These are phyloP conservation scores for Metschnikowia proteae DNA, from an alignment of 805 yeast species.

Conservation along the genomic window DNA sequence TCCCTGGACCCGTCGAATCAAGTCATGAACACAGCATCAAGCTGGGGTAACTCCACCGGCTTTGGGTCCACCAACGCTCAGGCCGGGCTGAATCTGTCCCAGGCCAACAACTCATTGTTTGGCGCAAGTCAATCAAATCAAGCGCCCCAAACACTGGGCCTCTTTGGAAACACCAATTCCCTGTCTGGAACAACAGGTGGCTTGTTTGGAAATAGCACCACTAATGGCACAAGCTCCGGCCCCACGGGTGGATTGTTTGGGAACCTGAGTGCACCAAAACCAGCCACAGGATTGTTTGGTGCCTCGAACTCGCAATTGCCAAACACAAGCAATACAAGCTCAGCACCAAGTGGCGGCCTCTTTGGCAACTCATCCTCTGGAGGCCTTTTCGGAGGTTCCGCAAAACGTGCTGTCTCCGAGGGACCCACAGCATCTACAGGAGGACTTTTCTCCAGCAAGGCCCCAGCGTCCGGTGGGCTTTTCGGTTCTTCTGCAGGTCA, in stretches of 20 bases:
- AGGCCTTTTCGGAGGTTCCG: constrained; percentile 7
- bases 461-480: constrained; percentile 19
- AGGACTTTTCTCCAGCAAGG: neutral
- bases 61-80: constrained; percentile 7
- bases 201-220: constrained; percentile 2
- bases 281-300: constrained; percentile 3
- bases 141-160: constrained; percentile 2
- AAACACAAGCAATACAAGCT: neutral
- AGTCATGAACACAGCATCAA: constrained; percentile 13
- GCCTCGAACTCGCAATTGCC: neutral
- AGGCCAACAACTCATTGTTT: constrained; percentile 1
- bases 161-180: constrained; percentile 5
- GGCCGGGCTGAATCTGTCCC: constrained; percentile 1
- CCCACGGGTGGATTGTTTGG: constrained; percentile 7
- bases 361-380: constrained; percentile 6
- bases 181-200: neutral
- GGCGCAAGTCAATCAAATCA: constrained; percentile 1
- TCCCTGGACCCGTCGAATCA: neutral
- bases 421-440: constrained; percentile 1
- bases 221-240: neutral
- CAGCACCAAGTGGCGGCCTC: constrained; percentile 1
- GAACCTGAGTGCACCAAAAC: neutral
- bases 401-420: constrained; percentile 5
- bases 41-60: constrained; percentile 17
- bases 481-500: constrained; percentile 18